A percentile compares a stretch with the other conserved stretches of the same genome.
These are phyloP conservation scores for Mortierella sp. DNA, from an alignment of 371 early-diverging fungal species.

Conservation along the genomic window DNA sequence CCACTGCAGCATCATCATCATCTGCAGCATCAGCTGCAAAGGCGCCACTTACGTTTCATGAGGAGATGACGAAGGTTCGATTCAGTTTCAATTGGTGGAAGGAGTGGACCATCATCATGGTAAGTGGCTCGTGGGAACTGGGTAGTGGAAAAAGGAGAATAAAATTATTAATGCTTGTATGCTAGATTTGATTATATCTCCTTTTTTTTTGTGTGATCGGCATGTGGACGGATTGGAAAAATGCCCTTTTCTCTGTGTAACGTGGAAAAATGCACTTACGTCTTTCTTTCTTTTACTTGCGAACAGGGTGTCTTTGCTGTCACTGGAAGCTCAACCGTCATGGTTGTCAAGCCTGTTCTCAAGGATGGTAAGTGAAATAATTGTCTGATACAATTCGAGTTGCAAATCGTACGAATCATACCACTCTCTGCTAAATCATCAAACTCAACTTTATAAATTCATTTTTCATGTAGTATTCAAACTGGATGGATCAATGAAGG, in stretches of 20 bases:
- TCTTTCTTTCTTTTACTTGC: not conserved
- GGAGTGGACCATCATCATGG: constrained; percentile 64
- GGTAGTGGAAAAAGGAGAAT: not conserved
- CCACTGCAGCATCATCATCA: constrained; percentile 1
- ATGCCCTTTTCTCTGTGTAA: constrained; percentile 12
- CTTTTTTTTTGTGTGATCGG: not conserved
- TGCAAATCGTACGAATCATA: not conserved
- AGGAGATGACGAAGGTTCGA: constrained; percentile 51
- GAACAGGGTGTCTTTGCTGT: constrained; percentile 62
- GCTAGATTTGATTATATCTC: not conserved
- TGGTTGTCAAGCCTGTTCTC: constrained; percentile 61
- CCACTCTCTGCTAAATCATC: no score
- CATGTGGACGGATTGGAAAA: not conserved
- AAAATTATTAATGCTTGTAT: no score
- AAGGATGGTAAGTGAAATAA: constrained; percentile 38
- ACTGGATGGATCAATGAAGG: constrained; percentile 57
- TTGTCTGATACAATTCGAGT: no score
- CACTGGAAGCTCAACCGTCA: constrained; percentile 66
- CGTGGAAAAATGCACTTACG: not conserved
- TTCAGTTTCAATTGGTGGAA: constrained; percentile 64
- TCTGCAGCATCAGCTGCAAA: not conserved
- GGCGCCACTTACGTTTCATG: constrained; percentile 33
- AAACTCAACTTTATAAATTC: not conserved
- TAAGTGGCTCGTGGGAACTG: constrained; percentile 12
- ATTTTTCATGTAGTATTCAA: constrained; percentile 17